phyloP scores from a whole-genome alignment of 345 rosid species.

The Angophora floribunda region DNA sequence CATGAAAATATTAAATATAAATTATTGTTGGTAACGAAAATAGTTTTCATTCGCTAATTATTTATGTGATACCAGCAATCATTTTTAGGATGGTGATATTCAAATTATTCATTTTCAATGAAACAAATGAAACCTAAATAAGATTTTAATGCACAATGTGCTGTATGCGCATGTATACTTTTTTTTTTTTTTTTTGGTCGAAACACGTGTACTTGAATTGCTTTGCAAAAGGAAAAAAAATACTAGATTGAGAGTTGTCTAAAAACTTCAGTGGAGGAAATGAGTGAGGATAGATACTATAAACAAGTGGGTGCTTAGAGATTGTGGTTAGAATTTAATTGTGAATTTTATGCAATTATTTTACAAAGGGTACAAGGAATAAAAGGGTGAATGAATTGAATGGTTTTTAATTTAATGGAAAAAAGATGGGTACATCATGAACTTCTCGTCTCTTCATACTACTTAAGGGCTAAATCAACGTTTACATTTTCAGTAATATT shows the following conservation, averaged over 20 bases:
- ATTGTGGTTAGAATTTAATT: neutral
- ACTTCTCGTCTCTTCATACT: neutral
- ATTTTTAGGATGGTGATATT: neutral
- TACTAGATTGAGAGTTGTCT: neutral
- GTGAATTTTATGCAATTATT: neutral
- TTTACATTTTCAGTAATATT: neutral
- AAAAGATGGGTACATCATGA: neutral
- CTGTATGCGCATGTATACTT: too few relatives aligned
- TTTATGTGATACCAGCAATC: neutral
- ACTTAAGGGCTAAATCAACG: neutral
- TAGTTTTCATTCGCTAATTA: neutral
- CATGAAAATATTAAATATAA: neutral
- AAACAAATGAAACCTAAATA: neutral
- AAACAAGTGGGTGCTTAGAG: neutral
- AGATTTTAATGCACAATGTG: neutral
- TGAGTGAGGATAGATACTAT: neutral
- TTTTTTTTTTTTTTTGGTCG: rapidly evolving
- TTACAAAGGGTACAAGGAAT: neutral
- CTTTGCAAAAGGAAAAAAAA: neutral
- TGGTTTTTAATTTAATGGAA: neutral
- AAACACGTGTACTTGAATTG: neutral
- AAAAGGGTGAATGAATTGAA: neutral
- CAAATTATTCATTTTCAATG: neutral
- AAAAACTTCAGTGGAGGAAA: neutral
- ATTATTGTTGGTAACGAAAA: neutral